Percentiles rank a stretch among this genome's conserved stretches.
These are phyloP conservation scores for Termitomyces sp. DNA, from an alignment of 768 basidiomycete species.

Conservation along the genomic window DNA sequence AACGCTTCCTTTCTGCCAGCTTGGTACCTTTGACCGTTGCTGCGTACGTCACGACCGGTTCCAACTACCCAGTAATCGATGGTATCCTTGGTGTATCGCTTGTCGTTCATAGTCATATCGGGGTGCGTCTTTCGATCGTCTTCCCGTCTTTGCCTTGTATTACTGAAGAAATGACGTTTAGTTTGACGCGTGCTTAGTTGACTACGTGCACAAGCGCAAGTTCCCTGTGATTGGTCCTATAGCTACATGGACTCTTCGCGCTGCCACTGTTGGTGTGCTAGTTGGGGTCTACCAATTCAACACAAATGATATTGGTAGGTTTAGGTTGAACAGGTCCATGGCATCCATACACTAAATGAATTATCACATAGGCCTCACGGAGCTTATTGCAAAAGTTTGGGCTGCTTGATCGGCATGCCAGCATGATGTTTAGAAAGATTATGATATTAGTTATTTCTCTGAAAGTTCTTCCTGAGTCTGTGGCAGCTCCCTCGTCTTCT, in stretches of 20 bases:
- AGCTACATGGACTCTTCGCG: constrained; percentile 70
- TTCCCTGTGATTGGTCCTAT: constrained; percentile 76
- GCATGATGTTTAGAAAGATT: constrained; percentile 5
- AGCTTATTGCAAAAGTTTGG: constrained; percentile 82
- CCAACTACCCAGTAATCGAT: constrained; percentile 80
- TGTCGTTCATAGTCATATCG: constrained; percentile 94
- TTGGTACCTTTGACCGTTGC: constrained; percentile 87
- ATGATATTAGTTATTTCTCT: neutral
- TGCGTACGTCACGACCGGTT: constrained; percentile 74
- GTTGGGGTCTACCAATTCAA: constrained; percentile 97
- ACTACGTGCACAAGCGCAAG: constrained; percentile 93
- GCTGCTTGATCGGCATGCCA: constrained; percentile 43
- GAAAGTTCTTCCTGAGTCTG: neutral
- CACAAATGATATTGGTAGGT: constrained; percentile 94
- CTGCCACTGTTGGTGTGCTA: constrained; percentile 73
- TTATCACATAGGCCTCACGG: constrained; percentile 61
- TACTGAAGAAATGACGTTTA: constrained; percentile 36
- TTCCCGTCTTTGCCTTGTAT: neutral
- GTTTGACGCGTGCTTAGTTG: constrained; percentile 75
- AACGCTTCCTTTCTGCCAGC: constrained; percentile 82
- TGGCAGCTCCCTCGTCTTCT: neutral
- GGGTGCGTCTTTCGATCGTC: constrained; percentile 44
- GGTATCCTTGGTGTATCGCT: constrained; percentile 83
- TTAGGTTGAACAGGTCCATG: constrained; percentile 32
- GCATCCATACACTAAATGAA: neutral